A percentile compares a stretch with the other conserved stretches of the same genome.
Conservation (phyloP, 2,329 filamentous ascomycete species). For the Aspergillus clavatus region DNA sequence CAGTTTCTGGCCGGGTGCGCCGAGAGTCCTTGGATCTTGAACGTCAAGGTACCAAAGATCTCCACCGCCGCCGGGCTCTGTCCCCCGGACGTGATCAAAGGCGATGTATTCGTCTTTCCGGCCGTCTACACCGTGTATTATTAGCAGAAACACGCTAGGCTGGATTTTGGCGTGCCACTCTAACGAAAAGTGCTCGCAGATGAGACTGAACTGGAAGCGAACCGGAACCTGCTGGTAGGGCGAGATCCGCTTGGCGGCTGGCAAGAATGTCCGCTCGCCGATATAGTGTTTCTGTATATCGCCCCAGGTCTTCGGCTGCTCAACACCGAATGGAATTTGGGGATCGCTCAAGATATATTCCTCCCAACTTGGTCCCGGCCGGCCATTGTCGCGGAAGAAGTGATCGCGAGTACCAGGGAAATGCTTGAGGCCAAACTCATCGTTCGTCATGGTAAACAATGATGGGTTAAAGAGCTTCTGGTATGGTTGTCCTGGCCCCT, state of each 20-base stretch:
- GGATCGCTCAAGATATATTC: conserved; percentile 68
- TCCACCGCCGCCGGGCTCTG: conserved; percentile 56
- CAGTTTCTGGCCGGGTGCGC: conserved; percentile 63
- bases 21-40: conserved; percentile 55
- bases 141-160: conserved; percentile 61
- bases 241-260: conserved; percentile 55
- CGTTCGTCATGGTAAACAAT: conserved; percentile 61
- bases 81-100: conserved; percentile 50
- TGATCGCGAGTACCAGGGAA: conserved; percentile 65
- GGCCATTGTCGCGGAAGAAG: conserved; percentile 72
- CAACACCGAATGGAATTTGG: conserved; percentile 40
- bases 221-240: conserved; percentile 55
- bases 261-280: conserved; percentile 56
- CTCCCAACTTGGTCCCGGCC: conserved; percentile 63
- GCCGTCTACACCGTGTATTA: conserved; percentile 62
- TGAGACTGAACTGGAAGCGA: conserved; percentile 73
- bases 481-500: conserved; percentile 54
- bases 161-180: conserved; percentile 59
- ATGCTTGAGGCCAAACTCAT: conserved; percentile 74
- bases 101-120: conserved; percentile 63
- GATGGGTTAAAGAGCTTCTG: conserved; percentile 62
- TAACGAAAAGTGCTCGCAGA: conserved; percentile 80
- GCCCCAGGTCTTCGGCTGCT: conserved; percentile 45
- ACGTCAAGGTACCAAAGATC: conserved; percentile 81
- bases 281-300: conserved; percentile 49